Conservation (phyloP, 495 filamentous ascomycete species). For the Lindgomyces ingoldianus region DNA sequence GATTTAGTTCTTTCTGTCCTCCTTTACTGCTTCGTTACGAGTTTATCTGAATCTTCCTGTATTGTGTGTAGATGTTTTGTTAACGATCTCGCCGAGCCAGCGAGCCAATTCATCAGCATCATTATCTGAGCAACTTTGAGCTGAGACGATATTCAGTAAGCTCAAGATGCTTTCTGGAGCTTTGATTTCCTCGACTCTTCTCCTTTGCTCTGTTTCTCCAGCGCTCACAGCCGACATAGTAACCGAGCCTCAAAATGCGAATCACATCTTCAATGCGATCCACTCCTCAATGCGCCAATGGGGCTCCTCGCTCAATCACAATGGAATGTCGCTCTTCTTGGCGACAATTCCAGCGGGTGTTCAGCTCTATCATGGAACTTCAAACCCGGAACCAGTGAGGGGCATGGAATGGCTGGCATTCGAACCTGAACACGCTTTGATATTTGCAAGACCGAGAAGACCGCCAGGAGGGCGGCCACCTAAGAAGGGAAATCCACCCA, state of each 20-base stretch:
- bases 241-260: slow-evolving; percentile 31
- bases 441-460: slow-evolving; percentile 50
- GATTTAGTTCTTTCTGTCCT: not conserved
- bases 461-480: not conserved
- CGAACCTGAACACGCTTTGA: slow-evolving; percentile 66
- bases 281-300: slow-evolving; percentile 70
- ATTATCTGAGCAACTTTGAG: not conserved
- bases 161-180: not conserved
- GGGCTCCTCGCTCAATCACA: slow-evolving; percentile 68
- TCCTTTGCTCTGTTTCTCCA: not conserved
- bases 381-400: slow-evolving; percentile 44
- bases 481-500: not conserved
- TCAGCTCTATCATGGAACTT: slow-evolving; percentile 63
- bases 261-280: slow-evolving; percentile 66
- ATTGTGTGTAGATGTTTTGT: not conserved
- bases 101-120: not conserved
- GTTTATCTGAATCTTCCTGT: too few species aligned
- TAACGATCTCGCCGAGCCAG: not conserved
- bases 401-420: slow-evolving; percentile 69
- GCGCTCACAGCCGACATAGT: not conserved
- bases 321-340: slow-evolving; percentile 66
- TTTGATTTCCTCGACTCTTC: not conserved
- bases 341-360: slow-evolving; percentile 60
- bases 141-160: not conserved
- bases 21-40: too few species aligned